Evolutionary conservation across 75 land plant genomes (phyloP).

Genomic region (Cupressus sempervirens): DNA sequence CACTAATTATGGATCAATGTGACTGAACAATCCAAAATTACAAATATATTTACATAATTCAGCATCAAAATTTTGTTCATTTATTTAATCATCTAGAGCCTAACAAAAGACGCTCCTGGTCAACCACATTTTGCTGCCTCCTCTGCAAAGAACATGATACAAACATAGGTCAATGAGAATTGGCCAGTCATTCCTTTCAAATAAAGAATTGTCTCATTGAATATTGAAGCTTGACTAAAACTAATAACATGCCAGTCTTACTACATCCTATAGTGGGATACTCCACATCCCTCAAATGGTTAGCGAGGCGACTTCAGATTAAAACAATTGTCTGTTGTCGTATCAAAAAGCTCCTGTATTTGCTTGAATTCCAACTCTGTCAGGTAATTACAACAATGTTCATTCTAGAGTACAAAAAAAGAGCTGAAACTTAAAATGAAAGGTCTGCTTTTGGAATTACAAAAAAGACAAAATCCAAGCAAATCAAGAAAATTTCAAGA

Average conservation of each 20-base stretch:
- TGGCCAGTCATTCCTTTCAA: neutral
- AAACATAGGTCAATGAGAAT: neutral
- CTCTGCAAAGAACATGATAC: neutral
- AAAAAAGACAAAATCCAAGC: neutral
- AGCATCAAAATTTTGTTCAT: neutral
- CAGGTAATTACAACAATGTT: neutral
- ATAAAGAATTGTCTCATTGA: neutral
- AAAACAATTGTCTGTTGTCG: constrained; percentile 78
- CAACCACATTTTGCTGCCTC: neutral
- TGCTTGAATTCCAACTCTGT: constrained; percentile 73
- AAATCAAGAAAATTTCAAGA: neutral
- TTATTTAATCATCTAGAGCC: neutral
- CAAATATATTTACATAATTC: neutral
- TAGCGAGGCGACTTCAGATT: constrained; percentile 67
- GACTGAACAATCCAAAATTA: neutral
- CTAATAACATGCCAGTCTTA: neutral
- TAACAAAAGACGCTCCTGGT: neutral
- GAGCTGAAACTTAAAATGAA: neutral
- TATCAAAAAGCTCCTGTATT: constrained; percentile 72
- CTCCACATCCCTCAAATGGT: neutral
- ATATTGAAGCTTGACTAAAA: neutral
- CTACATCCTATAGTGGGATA: neutral
- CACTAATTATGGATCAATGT: too few relatives aligned
- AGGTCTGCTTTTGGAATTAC: neutral
- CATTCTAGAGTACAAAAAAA: neutral